phyloP scores from a whole-genome alignment of 2,329 filamentous ascomycete genomes.

The Colletotrichum gloeosporioides region DNA sequence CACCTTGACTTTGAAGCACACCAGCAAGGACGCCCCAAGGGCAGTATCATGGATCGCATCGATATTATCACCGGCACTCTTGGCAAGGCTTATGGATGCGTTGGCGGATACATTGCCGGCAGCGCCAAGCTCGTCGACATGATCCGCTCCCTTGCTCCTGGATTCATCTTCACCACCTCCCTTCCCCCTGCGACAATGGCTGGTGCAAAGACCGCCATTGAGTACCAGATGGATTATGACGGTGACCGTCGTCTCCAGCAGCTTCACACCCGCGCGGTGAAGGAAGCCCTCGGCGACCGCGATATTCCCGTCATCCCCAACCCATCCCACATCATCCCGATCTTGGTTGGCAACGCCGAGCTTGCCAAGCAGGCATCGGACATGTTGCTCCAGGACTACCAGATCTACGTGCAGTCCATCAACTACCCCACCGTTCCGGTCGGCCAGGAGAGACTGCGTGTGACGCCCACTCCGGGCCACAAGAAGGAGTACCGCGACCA shows the following conservation, averaged over 20 bases:
- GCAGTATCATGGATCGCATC: conserved; percentile 92
- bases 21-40: conserved; percentile 72
- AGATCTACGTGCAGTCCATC: conserved; percentile 98
- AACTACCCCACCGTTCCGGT: conserved; percentile 98
- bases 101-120: conserved; percentile 96
- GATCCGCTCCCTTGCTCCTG: conserved; percentile 91
- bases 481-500: conserved; percentile 83
- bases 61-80: conserved; percentile 98
- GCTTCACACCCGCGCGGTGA: conserved; percentile 93
- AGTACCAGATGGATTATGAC: conserved; percentile 87
- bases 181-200: conserved; percentile 97
- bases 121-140: conserved; percentile 87
- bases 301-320: conserved; percentile 98
- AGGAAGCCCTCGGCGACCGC: conserved; percentile 76
- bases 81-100: conserved; percentile 96
- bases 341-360: conserved; percentile 93
- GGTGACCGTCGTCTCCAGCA: conserved; percentile 93
- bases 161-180: conserved; percentile 98
- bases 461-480: conserved; percentile 96
- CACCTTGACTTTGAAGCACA: conserved; percentile 95
- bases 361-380: conserved; percentile 92
- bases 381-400: conserved; percentile 85
- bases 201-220: conserved; percentile 87
- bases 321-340: conserved; percentile 93
- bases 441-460: conserved; percentile 94